Conservation (phyloP, 2,329 filamentous ascomycete species). For the Diaporthe citriasiana region DNA sequence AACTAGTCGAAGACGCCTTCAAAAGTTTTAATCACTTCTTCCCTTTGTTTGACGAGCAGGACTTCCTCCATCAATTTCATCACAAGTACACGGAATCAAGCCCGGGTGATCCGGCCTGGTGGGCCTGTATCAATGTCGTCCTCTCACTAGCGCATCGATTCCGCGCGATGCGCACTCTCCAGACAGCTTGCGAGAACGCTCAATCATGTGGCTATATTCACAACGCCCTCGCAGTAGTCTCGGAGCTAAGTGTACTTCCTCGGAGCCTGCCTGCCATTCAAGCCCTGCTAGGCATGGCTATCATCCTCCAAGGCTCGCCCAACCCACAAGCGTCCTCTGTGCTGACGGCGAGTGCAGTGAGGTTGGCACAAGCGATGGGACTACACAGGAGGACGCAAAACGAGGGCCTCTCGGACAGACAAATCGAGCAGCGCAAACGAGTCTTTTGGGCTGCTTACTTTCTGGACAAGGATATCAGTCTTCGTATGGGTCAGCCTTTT, state of each 20-base stretch:
- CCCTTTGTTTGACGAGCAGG: not conserved
- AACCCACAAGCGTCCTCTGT: constrained; percentile 43
- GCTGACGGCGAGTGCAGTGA: constrained; percentile 46
- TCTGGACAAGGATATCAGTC: constrained; percentile 57
- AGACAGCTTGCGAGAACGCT: constrained; percentile 14
- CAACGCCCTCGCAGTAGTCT: constrained; percentile 3
- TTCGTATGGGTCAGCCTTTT: constrained; percentile 55
- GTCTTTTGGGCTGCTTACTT: constrained; percentile 59
- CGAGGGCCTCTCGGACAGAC: constrained; percentile 31
- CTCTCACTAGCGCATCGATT: constrained; percentile 45
- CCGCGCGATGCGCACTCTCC: constrained; percentile 24
- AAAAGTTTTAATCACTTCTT: not conserved
- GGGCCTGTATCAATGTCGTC: constrained; percentile 48
- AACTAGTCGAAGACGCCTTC: not conserved
- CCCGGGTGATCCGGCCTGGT: constrained; percentile 44
- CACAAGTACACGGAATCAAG: constrained; percentile 60
- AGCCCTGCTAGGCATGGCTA: constrained; percentile 47
- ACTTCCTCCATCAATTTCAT: constrained; percentile 57
- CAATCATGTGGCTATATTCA: constrained; percentile 30
- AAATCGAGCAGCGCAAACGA: constrained; percentile 48
- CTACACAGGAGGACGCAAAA: constrained; percentile 45
- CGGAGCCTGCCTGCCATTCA: constrained; percentile 43
- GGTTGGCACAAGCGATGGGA: constrained; percentile 46
- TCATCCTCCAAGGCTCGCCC: constrained; percentile 47
- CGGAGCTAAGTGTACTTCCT: not conserved